Evolutionary conservation across 2,329 filamentous ascomycete genomes (phyloP).

Genomic region (Cladosporium sp.): DNA sequence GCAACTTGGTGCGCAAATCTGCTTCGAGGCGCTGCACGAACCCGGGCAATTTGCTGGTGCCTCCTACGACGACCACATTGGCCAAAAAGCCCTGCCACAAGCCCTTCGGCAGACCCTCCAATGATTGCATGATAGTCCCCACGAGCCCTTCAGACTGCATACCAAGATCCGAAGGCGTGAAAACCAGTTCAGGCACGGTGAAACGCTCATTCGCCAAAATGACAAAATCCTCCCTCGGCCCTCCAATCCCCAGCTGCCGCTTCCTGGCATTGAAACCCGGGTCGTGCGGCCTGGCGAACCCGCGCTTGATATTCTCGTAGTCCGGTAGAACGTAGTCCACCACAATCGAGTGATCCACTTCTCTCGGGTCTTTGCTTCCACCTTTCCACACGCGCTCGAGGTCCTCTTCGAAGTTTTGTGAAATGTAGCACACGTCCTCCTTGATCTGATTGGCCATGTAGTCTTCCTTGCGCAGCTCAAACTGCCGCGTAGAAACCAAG

Average conservation of each 20-base stretch:
- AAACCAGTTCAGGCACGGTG: constrained; percentile 80
- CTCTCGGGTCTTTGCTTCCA: constrained; percentile 54
- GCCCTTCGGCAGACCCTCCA: constrained; percentile 70
- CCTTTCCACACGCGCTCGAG: constrained; percentile 83
- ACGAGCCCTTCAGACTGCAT: constrained; percentile 77
- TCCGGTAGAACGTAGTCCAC: constrained; percentile 93
- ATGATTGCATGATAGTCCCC: constrained; percentile 73
- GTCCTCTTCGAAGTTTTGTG: constrained; percentile 57
- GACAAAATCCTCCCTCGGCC: constrained; percentile 67
- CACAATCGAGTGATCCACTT: constrained; percentile 53
- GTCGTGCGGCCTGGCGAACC: constrained; percentile 73
- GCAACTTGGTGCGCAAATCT: constrained; percentile 32
- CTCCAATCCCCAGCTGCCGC: constrained; percentile 44
- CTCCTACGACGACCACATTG: constrained; percentile 85
- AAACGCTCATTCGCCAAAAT: constrained; percentile 91
- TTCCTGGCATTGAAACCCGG: constrained; percentile 54
- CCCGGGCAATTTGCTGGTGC: constrained; percentile 73
- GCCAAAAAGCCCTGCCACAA: constrained; percentile 78
- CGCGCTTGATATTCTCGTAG: constrained; percentile 58
- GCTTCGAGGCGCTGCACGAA: constrained; percentile 67
- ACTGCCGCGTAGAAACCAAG: constrained; percentile 82
- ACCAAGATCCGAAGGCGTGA: constrained; percentile 79
- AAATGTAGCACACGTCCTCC: constrained; percentile 77
- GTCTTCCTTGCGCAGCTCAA: constrained; percentile 91
- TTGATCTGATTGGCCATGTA: constrained; percentile 96